phyloP scores from a whole-genome alignment of 805 yeast genomes.

The Candida rishiriensis region DNA sequence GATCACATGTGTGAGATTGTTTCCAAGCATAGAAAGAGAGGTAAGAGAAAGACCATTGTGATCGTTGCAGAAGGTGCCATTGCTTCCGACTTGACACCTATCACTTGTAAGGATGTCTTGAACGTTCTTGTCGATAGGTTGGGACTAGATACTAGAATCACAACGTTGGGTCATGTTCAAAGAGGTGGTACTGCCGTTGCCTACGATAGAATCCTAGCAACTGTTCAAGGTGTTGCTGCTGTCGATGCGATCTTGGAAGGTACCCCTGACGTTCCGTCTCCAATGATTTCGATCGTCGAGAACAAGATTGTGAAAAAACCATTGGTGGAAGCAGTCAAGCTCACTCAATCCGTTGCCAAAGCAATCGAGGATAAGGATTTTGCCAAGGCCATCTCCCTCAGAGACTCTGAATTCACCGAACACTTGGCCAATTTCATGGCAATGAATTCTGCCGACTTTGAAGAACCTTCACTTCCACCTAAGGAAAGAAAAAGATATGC shows the following conservation, averaged over 20 bases:
- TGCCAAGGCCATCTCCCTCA: conserved; percentile 76
- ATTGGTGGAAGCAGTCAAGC: conserved; percentile 81
- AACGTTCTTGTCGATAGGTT: conserved; percentile 62
- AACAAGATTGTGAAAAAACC: conserved; percentile 83
- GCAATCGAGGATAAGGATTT: conserved; percentile 81
- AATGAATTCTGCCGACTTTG: conserved; percentile 65
- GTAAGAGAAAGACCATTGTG: conserved; percentile 91
- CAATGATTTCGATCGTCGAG: conserved; percentile 86
- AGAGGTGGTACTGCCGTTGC: conserved; percentile 99
- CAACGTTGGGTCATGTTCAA: conserved; percentile 96
- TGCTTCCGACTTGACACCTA: conserved; percentile 73
- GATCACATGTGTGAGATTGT: conserved; percentile 74
- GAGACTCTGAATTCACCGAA: conserved; percentile 87
- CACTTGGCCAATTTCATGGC: conserved; percentile 68
- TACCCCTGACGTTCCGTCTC: conserved; percentile 90
- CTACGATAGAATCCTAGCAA: conserved; percentile 84
- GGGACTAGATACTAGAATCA: conserved; percentile 91
- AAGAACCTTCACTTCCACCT: conserved; percentile 53
- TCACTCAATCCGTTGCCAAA: conserved; percentile 84
- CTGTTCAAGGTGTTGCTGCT: conserved; percentile 97
- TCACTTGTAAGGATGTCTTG: conserved; percentile 75
- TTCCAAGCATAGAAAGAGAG: conserved; percentile 73
- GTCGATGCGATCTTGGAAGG: conserved; percentile 85
- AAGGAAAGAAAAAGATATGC: conserved; percentile 69
- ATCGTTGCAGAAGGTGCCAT: conserved; percentile 98